Conservation (phyloP, 176 grass and related monocot species). For the Saccharum spontaneum region DNA sequence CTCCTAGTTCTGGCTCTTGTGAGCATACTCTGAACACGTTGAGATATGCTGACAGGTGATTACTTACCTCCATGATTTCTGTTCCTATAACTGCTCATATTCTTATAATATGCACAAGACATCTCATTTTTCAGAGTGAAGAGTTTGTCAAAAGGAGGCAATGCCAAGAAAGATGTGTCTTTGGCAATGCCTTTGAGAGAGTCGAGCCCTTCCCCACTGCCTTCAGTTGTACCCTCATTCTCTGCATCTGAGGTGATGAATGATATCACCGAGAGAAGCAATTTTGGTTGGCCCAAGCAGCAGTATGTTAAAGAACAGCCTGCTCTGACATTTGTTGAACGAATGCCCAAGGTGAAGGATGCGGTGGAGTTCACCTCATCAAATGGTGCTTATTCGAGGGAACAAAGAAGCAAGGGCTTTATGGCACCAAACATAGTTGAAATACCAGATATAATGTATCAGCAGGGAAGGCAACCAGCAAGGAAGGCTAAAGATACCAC, state of each 20-base stretch:
- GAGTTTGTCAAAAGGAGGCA: slow-evolving; percentile 87
- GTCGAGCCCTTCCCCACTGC: slow-evolving; percentile 53
- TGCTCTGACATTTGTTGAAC: slow-evolving; percentile 34
- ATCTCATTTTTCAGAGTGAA: slow-evolving; percentile 71
- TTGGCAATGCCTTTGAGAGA: slow-evolving; percentile 54
- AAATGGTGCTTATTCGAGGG: slow-evolving; percentile 40
- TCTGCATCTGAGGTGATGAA: slow-evolving; percentile 52
- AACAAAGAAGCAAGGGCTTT: slow-evolving; percentile 46
- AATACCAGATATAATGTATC: slow-evolving; percentile 54
- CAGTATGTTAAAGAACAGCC: slow-evolving; percentile 46
- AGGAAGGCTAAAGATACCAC: slow-evolving; percentile 46
- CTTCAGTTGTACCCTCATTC: slow-evolving; percentile 49
- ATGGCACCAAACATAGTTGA: slow-evolving; percentile 41
- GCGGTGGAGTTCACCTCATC: slow-evolving; percentile 17
- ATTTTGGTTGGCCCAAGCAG: slow-evolving; percentile 72
- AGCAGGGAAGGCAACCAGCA: slow-evolving; percentile 44
- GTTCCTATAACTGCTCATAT: slow-evolving; percentile 16
- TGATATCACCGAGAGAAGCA: slow-evolving; percentile 56
- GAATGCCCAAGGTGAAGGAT: slow-evolving; percentile 50
- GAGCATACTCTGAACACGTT: slow-evolving; percentile 98
- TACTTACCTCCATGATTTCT: slow-evolving; percentile 20
- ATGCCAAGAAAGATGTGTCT: slow-evolving; percentile 68
- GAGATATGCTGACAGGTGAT: slow-evolving; percentile 97
- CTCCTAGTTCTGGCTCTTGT: slow-evolving; percentile 96
- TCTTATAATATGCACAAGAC: slow-evolving; percentile 16